Evolutionary conservation across 441 rosid species (phyloP).

Genomic region (Erodium moschatum): DNA sequence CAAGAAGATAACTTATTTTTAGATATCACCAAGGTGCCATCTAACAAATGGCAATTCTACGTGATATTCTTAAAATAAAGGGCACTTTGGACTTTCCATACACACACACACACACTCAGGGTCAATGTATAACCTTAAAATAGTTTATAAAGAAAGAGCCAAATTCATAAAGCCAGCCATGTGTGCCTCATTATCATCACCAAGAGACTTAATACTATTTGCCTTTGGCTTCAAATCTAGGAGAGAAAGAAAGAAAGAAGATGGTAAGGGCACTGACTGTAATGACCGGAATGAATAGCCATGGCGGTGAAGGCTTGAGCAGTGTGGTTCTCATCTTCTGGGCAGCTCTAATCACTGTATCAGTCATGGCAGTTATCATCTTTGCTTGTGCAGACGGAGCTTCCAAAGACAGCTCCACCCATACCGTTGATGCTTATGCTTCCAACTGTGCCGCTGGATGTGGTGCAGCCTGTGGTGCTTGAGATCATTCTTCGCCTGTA

Average conservation of each 20-base stretch:
- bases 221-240: neutral
- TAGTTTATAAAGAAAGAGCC: neutral
- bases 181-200: neutral
- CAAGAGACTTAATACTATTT: too few relatives aligned
- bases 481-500: slow-evolving; percentile 1
- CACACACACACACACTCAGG: neutral
- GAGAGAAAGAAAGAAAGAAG: neutral
- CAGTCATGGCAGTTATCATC: neutral
- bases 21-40: too few relatives aligned
- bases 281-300: neutral
- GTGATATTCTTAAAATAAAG: neutral
- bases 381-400: slow-evolving; percentile 11
- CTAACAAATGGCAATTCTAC: neutral
- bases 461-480: slow-evolving; percentile 3
- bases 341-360: slow-evolving; percentile 3
- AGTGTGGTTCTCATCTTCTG: slow-evolving; percentile 4
- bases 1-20: neutral
- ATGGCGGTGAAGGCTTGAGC: slow-evolving; percentile 5
- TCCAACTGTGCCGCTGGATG: neutral
- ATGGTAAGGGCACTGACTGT: slow-evolving; percentile 4
- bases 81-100: neutral
- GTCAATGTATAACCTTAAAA: neutral
- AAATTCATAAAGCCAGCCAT: neutral
- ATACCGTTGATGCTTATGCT: neutral
- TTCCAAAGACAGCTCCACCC: slow-evolving; percentile 1